These are phyloP conservation scores for Hanseniaspora occidentalis DNA, from an alignment of 805 yeast genomes.

Conservation along the genomic window DNA sequence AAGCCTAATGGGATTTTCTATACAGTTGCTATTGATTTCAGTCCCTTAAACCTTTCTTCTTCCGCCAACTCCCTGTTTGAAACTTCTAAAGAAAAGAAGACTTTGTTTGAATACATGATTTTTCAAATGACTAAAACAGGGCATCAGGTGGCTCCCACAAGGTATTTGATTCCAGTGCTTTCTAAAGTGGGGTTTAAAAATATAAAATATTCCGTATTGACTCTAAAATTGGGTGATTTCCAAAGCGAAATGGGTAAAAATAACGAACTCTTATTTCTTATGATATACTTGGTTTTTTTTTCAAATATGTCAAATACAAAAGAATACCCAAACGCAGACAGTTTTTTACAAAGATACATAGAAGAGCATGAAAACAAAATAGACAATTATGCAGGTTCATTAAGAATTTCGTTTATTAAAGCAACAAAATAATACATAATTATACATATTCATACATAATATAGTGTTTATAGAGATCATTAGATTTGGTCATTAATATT, in stretches of 20 bases:
- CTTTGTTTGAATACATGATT: constrained; percentile 14
- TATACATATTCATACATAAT: too few species aligned
- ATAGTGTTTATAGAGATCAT: too few species aligned
- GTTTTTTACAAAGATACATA: constrained; percentile 15
- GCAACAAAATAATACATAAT: too few species aligned
- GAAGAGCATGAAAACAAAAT: constrained; percentile 18
- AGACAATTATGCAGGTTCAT: constrained; percentile 18
- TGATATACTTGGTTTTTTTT: neutral
- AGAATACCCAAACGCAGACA: neutral
- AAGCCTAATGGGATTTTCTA: constrained; percentile 21
- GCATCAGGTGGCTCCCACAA: constrained; percentile 18
- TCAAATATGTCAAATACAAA: neutral
- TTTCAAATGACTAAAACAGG: constrained; percentile 18
- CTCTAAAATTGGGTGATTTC: constrained; percentile 19
- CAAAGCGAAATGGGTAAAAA: constrained; percentile 19
- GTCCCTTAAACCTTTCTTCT: constrained; percentile 9
- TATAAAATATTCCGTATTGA: constrained; percentile 17
- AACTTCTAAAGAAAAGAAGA: constrained; percentile 16
- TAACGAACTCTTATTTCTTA: constrained; percentile 14
- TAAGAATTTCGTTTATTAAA: constrained; percentile 15
- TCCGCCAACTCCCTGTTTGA: constrained; percentile 8
- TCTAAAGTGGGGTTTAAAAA: constrained; percentile 20
- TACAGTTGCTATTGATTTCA: constrained; percentile 14
- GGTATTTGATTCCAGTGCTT: constrained; percentile 14
- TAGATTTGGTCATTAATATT: too few species aligned